Percentiles rank a stretch among this genome's conserved stretches.
Evolutionary conservation across 306 rosid genomes (phyloP).

Genomic region (Fagus crenata): DNA sequence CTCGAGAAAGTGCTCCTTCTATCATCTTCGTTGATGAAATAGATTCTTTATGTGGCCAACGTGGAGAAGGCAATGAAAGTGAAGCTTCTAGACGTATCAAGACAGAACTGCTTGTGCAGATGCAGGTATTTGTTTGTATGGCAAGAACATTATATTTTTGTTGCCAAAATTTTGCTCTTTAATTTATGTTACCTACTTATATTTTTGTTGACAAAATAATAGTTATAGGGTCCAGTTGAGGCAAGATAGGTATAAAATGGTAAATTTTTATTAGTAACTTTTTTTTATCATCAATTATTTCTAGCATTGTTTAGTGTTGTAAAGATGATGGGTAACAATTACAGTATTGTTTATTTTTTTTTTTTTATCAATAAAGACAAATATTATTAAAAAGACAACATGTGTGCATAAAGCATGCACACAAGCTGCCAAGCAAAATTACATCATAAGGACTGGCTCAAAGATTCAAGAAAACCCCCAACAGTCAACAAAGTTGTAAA

Average conservation of each 20-base stretch:
- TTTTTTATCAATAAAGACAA: too few species aligned
- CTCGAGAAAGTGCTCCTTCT: slow-evolving; percentile 99
- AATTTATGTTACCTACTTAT: not conserved
- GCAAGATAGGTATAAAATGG: not conserved
- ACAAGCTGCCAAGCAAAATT: too few species aligned
- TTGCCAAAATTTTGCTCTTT: not conserved
- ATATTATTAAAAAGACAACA: too few species aligned
- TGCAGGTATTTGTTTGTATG: slow-evolving; percentile 76
- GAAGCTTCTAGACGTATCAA: slow-evolving; percentile 99
- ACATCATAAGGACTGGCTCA: too few species aligned
- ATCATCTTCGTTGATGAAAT: slow-evolving; percentile 96
- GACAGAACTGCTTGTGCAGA: slow-evolving; percentile 98
- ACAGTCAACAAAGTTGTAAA: too few species aligned
- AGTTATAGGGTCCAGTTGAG: not conserved
- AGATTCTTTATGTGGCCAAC: slow-evolving; percentile 93
- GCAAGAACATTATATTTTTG: slow-evolving; percentile 10
- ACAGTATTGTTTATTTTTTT: too few species aligned
- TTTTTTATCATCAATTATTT: not conserved
- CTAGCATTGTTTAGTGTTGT: not conserved
- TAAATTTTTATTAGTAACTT: not conserved
- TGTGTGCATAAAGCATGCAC: too few species aligned
- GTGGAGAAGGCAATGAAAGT: slow-evolving; percentile 99
- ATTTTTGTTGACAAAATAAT: not conserved
- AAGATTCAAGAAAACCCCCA: too few species aligned
- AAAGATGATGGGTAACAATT: not conserved